Conservation (phyloP, 1,284 basidiomycete species). For the Puccinia hordei region DNA sequence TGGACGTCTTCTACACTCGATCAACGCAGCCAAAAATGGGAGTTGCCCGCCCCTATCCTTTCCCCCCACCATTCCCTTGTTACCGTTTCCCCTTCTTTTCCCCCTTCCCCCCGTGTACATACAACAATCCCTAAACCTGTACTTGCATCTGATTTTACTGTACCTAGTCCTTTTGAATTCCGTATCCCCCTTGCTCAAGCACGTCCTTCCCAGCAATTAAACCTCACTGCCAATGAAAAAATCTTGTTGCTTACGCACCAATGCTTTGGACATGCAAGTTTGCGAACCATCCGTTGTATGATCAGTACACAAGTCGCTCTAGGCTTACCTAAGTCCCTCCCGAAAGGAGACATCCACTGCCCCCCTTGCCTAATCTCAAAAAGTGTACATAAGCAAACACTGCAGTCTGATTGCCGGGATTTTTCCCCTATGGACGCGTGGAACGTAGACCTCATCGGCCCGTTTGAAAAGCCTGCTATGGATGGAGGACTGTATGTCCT, state of each 20-base stretch:
- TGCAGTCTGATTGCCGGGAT: neutral
- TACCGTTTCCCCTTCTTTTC: neutral
- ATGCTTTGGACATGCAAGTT: neutral
- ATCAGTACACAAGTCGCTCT: neutral
- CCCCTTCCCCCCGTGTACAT: neutral
- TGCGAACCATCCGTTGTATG: neutral
- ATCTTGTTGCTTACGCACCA: neutral
- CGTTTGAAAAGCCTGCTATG: neutral
- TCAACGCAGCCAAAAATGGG: neutral
- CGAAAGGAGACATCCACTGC: neutral
- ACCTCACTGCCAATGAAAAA: neutral
- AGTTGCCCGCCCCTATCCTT: neutral
- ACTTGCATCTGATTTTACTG: too few species aligned
- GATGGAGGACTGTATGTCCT: neutral
- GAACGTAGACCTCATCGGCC: slow-evolving; percentile 9
- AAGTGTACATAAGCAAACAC: neutral
- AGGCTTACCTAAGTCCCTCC: neutral
- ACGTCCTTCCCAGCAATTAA: neutral
- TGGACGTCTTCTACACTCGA: neutral
- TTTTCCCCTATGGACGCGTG: neutral
- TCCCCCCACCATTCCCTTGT: too few species aligned
- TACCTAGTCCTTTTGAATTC: neutral
- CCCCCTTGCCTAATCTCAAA: neutral
- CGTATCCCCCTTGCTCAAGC: too few species aligned
- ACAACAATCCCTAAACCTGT: too few species aligned